phyloP scores from a whole-genome alignment of 2,329 filamentous ascomycete species.

The Monosporascus ibericus region DNA sequence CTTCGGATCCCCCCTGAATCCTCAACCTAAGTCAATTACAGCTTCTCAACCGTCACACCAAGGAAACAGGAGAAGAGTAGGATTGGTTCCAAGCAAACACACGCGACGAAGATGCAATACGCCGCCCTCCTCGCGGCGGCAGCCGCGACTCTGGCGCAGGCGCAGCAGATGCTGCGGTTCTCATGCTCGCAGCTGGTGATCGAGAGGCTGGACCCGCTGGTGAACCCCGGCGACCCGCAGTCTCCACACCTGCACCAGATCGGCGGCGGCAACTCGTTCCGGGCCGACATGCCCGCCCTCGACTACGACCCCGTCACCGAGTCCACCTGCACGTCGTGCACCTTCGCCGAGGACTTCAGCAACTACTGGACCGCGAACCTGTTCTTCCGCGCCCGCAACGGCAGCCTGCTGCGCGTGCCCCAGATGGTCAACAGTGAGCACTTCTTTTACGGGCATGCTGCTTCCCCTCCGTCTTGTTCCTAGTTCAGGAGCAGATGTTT shows the following conservation, averaged over 20 bases:
- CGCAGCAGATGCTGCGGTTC: slow-evolving; percentile 15
- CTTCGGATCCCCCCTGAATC: too few species aligned
- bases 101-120: slow-evolving; percentile 4
- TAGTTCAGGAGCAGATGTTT: too few species aligned
- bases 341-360: slow-evolving; percentile 19
- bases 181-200: slow-evolving; percentile 45
- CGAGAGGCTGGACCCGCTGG: slow-evolving; percentile 16
- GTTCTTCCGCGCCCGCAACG: slow-evolving; percentile 25
- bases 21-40: too few species aligned
- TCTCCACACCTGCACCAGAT: slow-evolving; percentile 48
- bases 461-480: too few species aligned
- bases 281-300: slow-evolving; percentile 10
- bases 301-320: slow-evolving; percentile 8
- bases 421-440: slow-evolving; percentile 6
- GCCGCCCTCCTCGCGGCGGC: slow-evolving; percentile 3
- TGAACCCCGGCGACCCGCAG: slow-evolving; percentile 32
- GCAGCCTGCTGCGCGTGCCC: slow-evolving; percentile 23
- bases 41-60: too few species aligned
- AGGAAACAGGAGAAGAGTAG: background rate
- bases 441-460: too few species aligned
- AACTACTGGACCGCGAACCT: slow-evolving; percentile 30
- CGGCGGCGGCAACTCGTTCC: slow-evolving; percentile 38
- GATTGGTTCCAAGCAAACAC: background rate
- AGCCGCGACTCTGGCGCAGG: slow-evolving; percentile 5
- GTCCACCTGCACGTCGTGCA: slow-evolving; percentile 12